These are phyloP conservation scores for Curvularia lunata DNA, from an alignment of 2,329 filamentous ascomycete genomes.

Conservation along the genomic window DNA sequence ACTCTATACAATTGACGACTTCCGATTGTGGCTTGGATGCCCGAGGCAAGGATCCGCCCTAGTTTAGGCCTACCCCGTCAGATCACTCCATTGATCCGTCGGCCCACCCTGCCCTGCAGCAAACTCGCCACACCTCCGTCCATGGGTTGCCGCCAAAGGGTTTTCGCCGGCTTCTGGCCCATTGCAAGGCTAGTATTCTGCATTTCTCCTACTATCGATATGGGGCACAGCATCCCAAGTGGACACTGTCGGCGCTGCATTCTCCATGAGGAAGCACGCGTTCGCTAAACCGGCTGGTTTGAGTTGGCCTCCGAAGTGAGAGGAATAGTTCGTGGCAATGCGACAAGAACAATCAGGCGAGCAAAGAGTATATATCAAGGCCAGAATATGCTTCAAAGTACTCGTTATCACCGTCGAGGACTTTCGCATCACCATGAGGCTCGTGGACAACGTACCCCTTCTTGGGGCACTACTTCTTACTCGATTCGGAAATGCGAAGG, in stretches of 20 bases:
- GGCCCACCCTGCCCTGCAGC: conserved; percentile 12
- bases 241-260: conserved; percentile 8
- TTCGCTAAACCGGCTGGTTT: conserved; percentile 4
- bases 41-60: neutral
- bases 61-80: neutral
- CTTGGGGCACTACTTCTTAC: conserved; percentile 9
- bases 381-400: neutral
- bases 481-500: neutral
- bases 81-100: conserved; percentile 5
- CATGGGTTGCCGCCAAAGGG: conserved; percentile 2
- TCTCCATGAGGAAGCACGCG: conserved; percentile 5
- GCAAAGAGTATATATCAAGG: conserved; percentile 11
- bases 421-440: conserved; percentile 12
- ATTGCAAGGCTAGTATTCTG: conserved; percentile 9
- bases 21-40: neutral
- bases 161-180: conserved; percentile 9
- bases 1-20: neutral
- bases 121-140: neutral
- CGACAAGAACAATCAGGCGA: conserved; percentile 4
- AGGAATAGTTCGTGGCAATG: conserved; percentile 6
- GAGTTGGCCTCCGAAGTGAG: conserved; percentile 12
- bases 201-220: neutral
- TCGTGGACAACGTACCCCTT: conserved; percentile 8
- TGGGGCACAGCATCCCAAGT: conserved; percentile 8
- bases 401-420: neutral